A percentile compares a stretch with the other conserved stretches of the same genome.
Evolutionary conservation across 495 filamentous ascomycete species (phyloP).

Genomic region (Tuber aestivum): DNA sequence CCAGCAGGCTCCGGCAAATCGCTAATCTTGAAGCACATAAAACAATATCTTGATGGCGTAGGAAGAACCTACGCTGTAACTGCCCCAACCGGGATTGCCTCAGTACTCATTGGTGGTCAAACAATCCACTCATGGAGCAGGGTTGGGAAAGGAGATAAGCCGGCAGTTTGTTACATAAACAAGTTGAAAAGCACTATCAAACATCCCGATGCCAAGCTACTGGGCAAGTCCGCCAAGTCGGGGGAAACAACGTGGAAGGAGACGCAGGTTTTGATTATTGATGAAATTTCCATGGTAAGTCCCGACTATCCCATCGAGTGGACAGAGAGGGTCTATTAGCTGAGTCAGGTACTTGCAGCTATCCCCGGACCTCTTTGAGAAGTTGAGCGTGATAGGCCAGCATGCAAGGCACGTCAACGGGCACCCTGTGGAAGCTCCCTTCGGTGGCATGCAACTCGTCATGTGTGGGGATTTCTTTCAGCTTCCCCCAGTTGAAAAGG

Average conservation of each 20-base stretch:
- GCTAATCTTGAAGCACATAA: slow-evolving; percentile 31
- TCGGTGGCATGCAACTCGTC: slow-evolving; percentile 37
- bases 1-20: slow-evolving; percentile 41
- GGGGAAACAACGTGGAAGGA: slow-evolving; percentile 14
- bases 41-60: slow-evolving; percentile 19
- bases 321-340: not conserved
- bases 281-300: slow-evolving; percentile 43
- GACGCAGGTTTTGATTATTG: slow-evolving; percentile 35
- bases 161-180: slow-evolving; percentile 18
- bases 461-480: slow-evolving; percentile 43
- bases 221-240: not conserved
- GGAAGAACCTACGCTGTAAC: slow-evolving; percentile 29
- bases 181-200: not conserved
- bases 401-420: not conserved
- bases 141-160: slow-evolving; percentile 35
- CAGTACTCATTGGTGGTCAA: slow-evolving; percentile 31
- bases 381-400: slow-evolving; percentile 28
- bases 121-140: slow-evolving; percentile 41
- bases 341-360: slow-evolving; percentile 22
- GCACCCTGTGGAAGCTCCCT: not conserved
- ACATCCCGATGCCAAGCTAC: not conserved
- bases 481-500: slow-evolving; percentile 38
- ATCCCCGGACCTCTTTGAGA: slow-evolving; percentile 38
- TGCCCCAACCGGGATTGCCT: slow-evolving; percentile 40
- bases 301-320: not conserved